These are phyloP conservation scores for Pharnaceum exiguum DNA, from an alignment of 148 eudicot species.

Conservation along the genomic window DNA sequence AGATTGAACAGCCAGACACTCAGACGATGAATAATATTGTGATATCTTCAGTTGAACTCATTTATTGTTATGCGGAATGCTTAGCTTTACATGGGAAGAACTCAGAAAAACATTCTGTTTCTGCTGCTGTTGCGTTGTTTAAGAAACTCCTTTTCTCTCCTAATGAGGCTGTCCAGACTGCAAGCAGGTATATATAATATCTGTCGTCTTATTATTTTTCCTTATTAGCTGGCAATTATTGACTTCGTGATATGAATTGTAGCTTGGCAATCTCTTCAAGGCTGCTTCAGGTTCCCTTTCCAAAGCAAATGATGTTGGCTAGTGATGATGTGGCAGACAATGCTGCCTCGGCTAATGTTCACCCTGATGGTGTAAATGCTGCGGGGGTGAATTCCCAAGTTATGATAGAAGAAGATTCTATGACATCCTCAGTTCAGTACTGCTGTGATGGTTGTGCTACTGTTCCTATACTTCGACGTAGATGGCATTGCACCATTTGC, in stretches of 20 bases:
- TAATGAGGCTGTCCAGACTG: slow-evolving; percentile 96
- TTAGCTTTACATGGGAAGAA: slow-evolving; percentile 82
- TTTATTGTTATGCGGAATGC: slow-evolving; percentile 98
- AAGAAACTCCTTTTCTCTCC: slow-evolving; percentile 77
- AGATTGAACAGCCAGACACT: slow-evolving; percentile 93
- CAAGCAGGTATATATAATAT: slow-evolving; percentile 74
- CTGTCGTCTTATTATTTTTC: slow-evolving; percentile 1
- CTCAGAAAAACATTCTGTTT: slow-evolving; percentile 51
- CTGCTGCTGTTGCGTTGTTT: slow-evolving; percentile 75
- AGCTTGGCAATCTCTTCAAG: slow-evolving; percentile 99
- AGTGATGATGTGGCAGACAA: slow-evolving; percentile 70
- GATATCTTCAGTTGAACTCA: slow-evolving; percentile 86
- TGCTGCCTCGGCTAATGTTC: slow-evolving; percentile 46
- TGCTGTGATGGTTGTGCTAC: slow-evolving; percentile 99
- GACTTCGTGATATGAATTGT: slow-evolving; percentile 21
- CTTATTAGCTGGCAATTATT: neutral
- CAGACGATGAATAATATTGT: slow-evolving; percentile 97
- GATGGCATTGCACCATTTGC: slow-evolving; percentile 98
- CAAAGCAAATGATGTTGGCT: slow-evolving; percentile 95
- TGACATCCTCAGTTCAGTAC: slow-evolving; percentile 94
- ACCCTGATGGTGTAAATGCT: slow-evolving; percentile 43
- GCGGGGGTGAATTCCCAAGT: slow-evolving; percentile 67
- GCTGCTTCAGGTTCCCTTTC: slow-evolving; percentile 99
- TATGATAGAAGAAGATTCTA: slow-evolving; percentile 89
- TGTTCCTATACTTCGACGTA: slow-evolving; percentile 85